Conservation (phyloP, 305 asterid species). For the Rubia occidens region DNA sequence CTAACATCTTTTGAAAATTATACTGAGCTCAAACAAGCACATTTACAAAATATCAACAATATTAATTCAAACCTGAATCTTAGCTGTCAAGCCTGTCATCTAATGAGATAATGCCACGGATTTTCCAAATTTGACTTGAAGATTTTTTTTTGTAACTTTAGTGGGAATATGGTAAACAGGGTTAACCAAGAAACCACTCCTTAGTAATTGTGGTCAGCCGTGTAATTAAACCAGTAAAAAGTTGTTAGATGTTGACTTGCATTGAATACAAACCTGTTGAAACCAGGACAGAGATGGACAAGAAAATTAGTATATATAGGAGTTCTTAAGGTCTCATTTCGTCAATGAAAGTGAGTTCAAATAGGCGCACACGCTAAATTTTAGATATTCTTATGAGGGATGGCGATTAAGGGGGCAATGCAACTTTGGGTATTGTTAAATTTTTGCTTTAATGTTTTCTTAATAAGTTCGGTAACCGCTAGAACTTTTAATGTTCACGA, state of each 20-base stretch:
- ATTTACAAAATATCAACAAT: background rate
- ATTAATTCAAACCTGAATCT: background rate
- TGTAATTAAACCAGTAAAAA: background rate
- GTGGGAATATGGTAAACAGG: background rate
- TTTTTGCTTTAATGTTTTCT: slow-evolving; percentile 20
- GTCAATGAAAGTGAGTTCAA: slow-evolving; percentile 1
- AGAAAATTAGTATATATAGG: slow-evolving; percentile 6
- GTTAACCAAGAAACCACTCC: background rate
- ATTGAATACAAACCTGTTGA: slow-evolving; percentile 8
- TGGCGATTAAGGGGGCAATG: slow-evolving; percentile 16
- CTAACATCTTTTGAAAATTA: background rate
- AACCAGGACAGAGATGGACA: background rate
- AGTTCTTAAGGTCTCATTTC: background rate
- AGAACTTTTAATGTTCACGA: slow-evolving; percentile 1
- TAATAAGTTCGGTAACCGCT: slow-evolving; percentile 15
- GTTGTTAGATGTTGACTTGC: slow-evolving; percentile 12
- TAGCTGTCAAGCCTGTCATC: background rate
- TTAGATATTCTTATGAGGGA: background rate
- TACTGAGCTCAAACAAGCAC: background rate
- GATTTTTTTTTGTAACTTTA: no score
- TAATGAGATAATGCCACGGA: background rate
- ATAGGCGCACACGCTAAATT: background rate
- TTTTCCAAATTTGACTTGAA: background rate
- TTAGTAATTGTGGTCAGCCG: background rate
- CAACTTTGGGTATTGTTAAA: slow-evolving; percentile 12